These are phyloP conservation scores for Diophrys appendiculata DNA, from an alignment of 73 alveolate species.

Conservation along the genomic window DNA sequence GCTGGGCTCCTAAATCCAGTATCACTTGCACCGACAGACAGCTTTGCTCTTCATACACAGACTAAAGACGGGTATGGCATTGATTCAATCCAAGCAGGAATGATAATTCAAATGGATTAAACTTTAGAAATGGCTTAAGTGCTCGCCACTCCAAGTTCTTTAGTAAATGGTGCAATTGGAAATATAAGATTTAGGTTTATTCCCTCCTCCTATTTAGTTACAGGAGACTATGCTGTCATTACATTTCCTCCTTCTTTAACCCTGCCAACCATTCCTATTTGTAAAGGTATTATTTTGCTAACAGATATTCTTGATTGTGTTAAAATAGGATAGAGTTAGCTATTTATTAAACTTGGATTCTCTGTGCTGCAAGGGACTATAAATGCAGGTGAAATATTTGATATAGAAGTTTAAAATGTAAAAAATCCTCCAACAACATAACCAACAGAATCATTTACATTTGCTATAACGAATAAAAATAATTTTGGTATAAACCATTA, in stretches of 20 bases:
- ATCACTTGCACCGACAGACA: conserved; percentile 6
- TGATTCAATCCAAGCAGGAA: conserved; percentile 5
- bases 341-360: not conserved
- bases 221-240: conserved; percentile 3
- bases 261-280: not conserved
- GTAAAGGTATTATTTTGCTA: not conserved
- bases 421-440: conserved; percentile 30
- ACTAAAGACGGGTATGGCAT: conserved; percentile 13
- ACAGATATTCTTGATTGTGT: conserved; percentile 5
- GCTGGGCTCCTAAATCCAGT: conserved; percentile 19
- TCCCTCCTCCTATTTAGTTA: conserved; percentile 9
- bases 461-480: not conserved
- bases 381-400: conserved; percentile 18
- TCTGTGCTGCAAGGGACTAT: not conserved
- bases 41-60: conserved; percentile 3
- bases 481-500: not conserved
- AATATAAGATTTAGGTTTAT: not conserved
- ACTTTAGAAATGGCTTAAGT: not conserved
- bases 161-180: conserved; percentile 15
- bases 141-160: not conserved
- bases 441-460: conserved; percentile 23
- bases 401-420: not conserved
- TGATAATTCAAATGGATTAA: conserved; percentile 17
- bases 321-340: not conserved
- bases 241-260: conserved; percentile 16